Evolutionary conservation across 176 grass and related monocot genomes (phyloP).

Genomic region (Rhipidocladum racemiflorum): DNA sequence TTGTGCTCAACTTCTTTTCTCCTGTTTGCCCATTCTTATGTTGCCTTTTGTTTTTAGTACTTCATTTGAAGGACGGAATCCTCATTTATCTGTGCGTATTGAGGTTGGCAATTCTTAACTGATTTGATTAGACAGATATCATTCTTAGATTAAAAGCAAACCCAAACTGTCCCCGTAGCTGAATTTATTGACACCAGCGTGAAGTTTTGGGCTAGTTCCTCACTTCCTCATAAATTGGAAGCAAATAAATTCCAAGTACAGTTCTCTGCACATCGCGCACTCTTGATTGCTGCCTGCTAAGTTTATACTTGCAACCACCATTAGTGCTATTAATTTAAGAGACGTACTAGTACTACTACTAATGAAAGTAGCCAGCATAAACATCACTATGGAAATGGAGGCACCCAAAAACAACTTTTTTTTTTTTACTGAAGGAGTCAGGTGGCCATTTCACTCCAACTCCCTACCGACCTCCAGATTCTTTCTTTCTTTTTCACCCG

Average conservation of each 20-base stretch:
- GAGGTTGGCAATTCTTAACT: not conserved
- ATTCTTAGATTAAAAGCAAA: conserved; percentile 20
- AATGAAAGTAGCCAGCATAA: not conserved
- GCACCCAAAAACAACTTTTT: no score
- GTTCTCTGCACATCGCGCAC: not conserved
- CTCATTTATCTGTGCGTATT: not conserved
- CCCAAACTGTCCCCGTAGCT: not conserved
- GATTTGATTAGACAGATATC: not conserved
- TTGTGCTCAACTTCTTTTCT: not conserved
- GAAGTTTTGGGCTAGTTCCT: not conserved
- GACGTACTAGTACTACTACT: not conserved
- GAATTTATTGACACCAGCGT: not conserved
- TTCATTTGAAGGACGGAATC: not conserved
- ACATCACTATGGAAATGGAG: not conserved
- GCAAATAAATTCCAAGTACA: not conserved
- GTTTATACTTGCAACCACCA: not conserved
- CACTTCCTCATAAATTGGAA: not conserved
- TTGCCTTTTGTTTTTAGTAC: not conserved
- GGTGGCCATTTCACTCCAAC: conserved; percentile 55
- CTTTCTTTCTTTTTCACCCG: conserved; percentile 2
- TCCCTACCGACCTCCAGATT: conserved; percentile 43
- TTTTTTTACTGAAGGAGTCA: not conserved
- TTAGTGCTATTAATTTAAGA: not conserved
- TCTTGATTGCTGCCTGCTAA: conserved; percentile 1
- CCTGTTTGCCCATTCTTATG: not conserved